Conservation (phyloP, 805 yeast genomes). For the Maudiozyma turicensis region DNA sequence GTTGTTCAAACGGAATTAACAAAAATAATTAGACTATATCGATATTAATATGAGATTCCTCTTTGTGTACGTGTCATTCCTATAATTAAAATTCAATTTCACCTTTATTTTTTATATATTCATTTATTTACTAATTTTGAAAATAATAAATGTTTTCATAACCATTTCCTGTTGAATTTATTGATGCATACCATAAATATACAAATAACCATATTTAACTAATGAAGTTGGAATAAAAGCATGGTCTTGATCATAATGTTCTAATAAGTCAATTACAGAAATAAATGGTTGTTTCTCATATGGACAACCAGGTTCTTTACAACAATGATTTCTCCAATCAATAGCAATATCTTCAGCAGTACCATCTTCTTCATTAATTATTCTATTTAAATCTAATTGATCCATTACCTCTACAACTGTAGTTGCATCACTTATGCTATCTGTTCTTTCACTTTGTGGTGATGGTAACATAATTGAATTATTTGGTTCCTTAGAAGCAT, state of each 20-base stretch:
- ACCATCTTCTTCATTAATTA: neutral
- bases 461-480: conserved; percentile 1
- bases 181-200: conserved; percentile 4
- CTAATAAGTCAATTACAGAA: conserved; percentile 13
- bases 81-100: too few relatives aligned
- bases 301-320: conserved; percentile 8
- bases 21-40: too few relatives aligned
- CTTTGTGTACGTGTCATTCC: too few relatives aligned
- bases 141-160: neutral
- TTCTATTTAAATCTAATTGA: neutral
- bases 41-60: too few relatives aligned
- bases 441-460: conserved; percentile 1
- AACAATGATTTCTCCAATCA: conserved; percentile 10
- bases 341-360: too few relatives aligned
- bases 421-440: neutral
- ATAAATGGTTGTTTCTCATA: neutral
- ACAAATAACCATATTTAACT: conserved; percentile 13
- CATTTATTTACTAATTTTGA: neutral
- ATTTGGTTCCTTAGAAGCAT: neutral
- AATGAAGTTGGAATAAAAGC: conserved; percentile 14
- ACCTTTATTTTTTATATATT: too few relatives aligned
- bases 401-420: neutral
- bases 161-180: neutral
- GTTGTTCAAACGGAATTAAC: too few relatives aligned
- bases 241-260: conserved; percentile 19